phyloP scores from a whole-genome alignment of 108 stramenopile species.

The Cylindrotheca fusiformis region DNA sequence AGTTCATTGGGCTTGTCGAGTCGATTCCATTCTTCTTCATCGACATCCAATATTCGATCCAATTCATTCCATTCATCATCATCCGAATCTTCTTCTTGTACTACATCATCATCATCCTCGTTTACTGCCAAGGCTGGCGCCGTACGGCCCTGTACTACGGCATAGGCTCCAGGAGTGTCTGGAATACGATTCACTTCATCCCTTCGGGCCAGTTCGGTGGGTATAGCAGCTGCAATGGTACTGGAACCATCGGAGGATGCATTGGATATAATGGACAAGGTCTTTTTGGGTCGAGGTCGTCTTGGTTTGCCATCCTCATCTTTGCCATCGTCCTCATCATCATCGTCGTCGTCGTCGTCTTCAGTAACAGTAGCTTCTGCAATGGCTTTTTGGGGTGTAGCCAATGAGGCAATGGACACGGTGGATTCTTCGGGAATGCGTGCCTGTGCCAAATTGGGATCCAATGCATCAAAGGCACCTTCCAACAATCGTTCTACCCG shows the following conservation, averaged over 20 bases:
- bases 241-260: not conserved
- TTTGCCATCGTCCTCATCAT: too few relatives aligned
- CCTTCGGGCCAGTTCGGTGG: not conserved
- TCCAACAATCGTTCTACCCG: not conserved
- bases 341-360: too few relatives aligned
- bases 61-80: conserved; percentile 2
- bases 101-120: not conserved
- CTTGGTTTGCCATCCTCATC: too few relatives aligned
- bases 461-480: not conserved
- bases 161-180: not conserved
- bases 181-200: not conserved
- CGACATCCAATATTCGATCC: conserved; percentile 1
- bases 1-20: not conserved
- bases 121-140: not conserved
- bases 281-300: too few relatives aligned
- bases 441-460: too few relatives aligned
- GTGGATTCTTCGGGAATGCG: too few relatives aligned
- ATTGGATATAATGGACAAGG: too few relatives aligned
- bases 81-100: not conserved
- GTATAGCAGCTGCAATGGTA: not conserved
- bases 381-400: too few relatives aligned
- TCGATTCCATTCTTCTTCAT: not conserved
- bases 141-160: not conserved
- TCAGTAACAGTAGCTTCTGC: too few relatives aligned
- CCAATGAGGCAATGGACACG: too few relatives aligned